Base-by-base conservation (phyloP, 129 eudicot species). In the Helianthus tuberosus region DNA sequence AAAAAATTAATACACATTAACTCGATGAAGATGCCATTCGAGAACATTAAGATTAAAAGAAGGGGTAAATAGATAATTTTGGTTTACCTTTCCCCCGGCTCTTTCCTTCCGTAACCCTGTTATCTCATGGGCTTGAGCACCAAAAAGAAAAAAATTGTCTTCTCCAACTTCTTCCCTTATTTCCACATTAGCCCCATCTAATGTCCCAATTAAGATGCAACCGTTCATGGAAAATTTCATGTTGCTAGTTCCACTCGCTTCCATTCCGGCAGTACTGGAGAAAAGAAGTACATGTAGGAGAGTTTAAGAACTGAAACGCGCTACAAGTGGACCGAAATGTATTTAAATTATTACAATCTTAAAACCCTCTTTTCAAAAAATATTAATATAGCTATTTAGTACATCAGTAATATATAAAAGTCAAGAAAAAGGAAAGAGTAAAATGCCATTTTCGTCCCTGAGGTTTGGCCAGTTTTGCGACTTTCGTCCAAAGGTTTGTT, bases 191-290 rank as follows among this genome's bases (percentile, higher is more conserved):
- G 98, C 98, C 17, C 98, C 98, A 49, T 93, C 96, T 67, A 93
- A 78, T 52, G 98, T 93, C 71, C 98, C 98, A 66, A 93, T 93
- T 76, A 87, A 81, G 67, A 93, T 73, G 80, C 98, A 93, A 29
- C 98, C 98, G n/a, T 93, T 93, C 98, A 93, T 93, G 54, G 96
- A 75, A 68, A 93, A 93, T 75, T 93, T 93, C 96, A 93, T 93
- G 89, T 93, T 93, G 92, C 96, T 93, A 64, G 98, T 93, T 81
- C 98, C 98, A 86, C 98, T 93, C 49, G 98, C 96, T 83, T 93
- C 98, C 96, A 93, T 93, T 64, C 98, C 98, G 75, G 98, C 96
- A 72, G 96, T 89, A 76, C 98, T 90, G 80, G 47, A 61, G 65
- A 4, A 68, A 49, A 61, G 46, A 60, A 49, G 75, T 71, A 58